These are phyloP conservation scores for Colletotrichum tamarilloi DNA, from an alignment of 2,329 filamentous ascomycete genomes.

Conservation along the genomic window DNA sequence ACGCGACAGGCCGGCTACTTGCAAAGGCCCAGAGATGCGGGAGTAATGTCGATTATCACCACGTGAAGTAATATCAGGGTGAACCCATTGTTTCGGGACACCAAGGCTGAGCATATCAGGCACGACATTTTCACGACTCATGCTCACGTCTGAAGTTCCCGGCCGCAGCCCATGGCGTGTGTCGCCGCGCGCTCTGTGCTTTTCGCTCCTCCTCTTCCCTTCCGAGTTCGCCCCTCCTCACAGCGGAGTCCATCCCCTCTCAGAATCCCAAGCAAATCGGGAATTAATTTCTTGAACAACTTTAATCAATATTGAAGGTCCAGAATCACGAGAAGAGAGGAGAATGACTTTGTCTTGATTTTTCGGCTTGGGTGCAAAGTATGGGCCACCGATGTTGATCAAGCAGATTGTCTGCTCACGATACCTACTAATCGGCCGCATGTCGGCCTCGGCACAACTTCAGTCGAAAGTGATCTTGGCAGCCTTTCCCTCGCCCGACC, in stretches of 20 bases:
- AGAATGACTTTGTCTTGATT: background rate
- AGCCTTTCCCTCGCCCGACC: background rate
- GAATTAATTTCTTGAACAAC: constrained; percentile 24
- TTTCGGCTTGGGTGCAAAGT: background rate
- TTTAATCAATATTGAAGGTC: constrained; percentile 11
- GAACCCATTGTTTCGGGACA: constrained; percentile 15
- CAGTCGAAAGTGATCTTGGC: background rate
- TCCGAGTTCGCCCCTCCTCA: constrained; percentile 16
- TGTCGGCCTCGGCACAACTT: background rate
- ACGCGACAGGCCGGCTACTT: constrained; percentile 3
- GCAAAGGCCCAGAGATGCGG: background rate
- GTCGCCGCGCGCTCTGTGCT: constrained; percentile 22
- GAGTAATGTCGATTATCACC: background rate
- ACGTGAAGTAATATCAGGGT: background rate
- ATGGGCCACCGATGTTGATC: background rate
- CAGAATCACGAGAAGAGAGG: background rate
- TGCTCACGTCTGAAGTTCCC: background rate
- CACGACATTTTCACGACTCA: constrained; percentile 19
- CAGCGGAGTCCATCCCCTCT: constrained; percentile 4
- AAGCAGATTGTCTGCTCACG: background rate
- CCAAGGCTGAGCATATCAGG: constrained; percentile 11
- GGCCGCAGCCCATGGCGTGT: background rate
- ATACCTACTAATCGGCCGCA: background rate
- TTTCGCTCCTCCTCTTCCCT: background rate
- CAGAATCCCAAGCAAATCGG: constrained; percentile 12